Evolutionary conservation across 2,329 filamentous ascomycete species (phyloP).

Genomic region (Monilinia fructigena): DNA sequence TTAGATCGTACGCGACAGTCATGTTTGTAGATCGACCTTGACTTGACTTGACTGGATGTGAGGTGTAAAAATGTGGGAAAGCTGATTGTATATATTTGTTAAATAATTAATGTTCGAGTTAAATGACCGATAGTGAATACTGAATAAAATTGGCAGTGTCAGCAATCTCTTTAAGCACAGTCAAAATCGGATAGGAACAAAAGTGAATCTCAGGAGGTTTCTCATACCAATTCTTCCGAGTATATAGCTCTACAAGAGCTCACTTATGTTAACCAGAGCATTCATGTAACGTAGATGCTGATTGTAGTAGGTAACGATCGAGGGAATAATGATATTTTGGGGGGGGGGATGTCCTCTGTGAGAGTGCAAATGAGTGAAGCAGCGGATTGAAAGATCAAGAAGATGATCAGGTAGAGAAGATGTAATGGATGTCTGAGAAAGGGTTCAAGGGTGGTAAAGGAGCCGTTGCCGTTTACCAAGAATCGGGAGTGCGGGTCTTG

Average conservation of each 20-base stretch:
- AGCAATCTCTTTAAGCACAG: slow-evolving; percentile 10
- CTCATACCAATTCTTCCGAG: slow-evolving; percentile 25
- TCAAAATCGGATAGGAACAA: neutral
- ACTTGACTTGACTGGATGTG: neutral
- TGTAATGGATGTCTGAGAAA: slow-evolving; percentile 28
- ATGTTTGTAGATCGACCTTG: slow-evolving; percentile 51
- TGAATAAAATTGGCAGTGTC: slow-evolving; percentile 18
- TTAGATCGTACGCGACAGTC: slow-evolving; percentile 73
- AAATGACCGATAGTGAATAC: slow-evolving; percentile 25
- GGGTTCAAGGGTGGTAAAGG: slow-evolving; percentile 26
- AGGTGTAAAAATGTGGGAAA: slow-evolving; percentile 2
- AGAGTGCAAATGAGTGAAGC: slow-evolving; percentile 29
- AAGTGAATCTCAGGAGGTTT: slow-evolving; percentile 5
- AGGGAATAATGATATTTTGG: slow-evolving; percentile 21
- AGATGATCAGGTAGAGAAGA: slow-evolving; percentile 28
- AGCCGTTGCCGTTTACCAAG: slow-evolving; percentile 30
- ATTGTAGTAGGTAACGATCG: slow-evolving; percentile 24
- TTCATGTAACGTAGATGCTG: slow-evolving; percentile 34
- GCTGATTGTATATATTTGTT: slow-evolving; percentile 12
- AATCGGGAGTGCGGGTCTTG: slow-evolving; percentile 38
- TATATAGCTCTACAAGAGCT: slow-evolving; percentile 40
- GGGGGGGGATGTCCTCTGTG: slow-evolving; percentile 23
- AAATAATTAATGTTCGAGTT: slow-evolving; percentile 14
- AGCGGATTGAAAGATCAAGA: slow-evolving; percentile 25
- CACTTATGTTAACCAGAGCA: slow-evolving; percentile 37